These are phyloP conservation scores for Aspergillus heteromorphus DNA, from an alignment of 495 filamentous ascomycete species.

Conservation along the genomic window DNA sequence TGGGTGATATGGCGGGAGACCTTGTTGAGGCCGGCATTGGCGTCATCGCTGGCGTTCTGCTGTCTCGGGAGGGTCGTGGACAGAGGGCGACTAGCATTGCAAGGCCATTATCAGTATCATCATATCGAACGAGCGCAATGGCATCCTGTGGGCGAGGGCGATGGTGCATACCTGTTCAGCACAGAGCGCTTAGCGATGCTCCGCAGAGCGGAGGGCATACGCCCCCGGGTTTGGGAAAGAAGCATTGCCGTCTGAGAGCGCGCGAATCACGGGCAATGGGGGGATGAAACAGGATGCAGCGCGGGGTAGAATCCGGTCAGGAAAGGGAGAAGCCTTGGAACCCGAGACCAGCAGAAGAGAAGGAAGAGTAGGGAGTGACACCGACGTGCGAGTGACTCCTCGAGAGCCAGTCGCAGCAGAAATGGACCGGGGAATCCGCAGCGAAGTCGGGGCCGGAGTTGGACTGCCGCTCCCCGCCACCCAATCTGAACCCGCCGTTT, in stretches of 20 bases:
- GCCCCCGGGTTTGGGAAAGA: slow-evolving; percentile 1
- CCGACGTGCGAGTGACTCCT: background rate
- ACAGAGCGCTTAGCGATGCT: background rate
- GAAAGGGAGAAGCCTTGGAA: background rate
- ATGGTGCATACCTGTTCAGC: background rate
- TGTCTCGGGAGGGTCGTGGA: background rate
- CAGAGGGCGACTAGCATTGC: background rate
- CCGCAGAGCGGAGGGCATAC: slow-evolving; percentile 3
- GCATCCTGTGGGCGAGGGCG: background rate
- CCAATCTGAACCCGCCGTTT: background rate
- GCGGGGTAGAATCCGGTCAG: background rate
- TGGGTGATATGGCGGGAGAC: slow-evolving; percentile 80
- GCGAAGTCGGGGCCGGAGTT: slow-evolving; percentile 5
- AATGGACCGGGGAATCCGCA: slow-evolving; percentile 1
- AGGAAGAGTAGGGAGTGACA: background rate
- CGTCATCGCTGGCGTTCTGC: background rate
- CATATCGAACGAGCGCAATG: background rate
- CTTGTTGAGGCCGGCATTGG: slow-evolving; percentile 56
- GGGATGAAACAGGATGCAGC: background rate
- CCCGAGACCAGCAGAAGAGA: background rate
- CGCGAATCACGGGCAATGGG: background rate
- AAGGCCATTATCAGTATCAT: background rate
- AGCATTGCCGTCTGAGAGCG: background rate
- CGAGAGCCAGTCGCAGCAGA: background rate
- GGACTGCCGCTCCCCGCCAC: background rate